Base-by-base conservation (phyloP, 2,329 filamentous ascomycete species). In the Huntiella moniliformis region DNA sequence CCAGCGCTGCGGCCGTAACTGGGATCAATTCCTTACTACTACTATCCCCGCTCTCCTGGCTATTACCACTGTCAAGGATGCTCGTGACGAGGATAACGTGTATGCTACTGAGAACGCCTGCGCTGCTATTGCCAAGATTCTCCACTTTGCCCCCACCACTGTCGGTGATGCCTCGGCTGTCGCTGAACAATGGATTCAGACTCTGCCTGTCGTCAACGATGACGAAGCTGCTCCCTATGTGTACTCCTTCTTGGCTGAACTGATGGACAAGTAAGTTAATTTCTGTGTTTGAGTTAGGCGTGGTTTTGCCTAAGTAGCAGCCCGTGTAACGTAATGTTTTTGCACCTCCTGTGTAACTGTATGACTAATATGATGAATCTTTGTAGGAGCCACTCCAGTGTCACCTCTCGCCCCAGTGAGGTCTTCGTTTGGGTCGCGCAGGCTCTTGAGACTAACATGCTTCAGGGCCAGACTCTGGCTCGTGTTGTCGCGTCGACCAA, bases 61-160 rank as follows among this genome's bases (percentile, higher is more conserved):
- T 58, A 82, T 84, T 40, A 85, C 79, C 4, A 79, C 82, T 56
- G 71, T 88, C 46, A 75, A 81, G 2, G 81, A 93, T 52, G 79
- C 88, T 4, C 77, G 91, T 52, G 79, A 75, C 41, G 91, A 96
- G 52, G 91, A 96, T 55, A 87, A 96, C 55, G 81, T 94, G 2
- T 98, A 93, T 58, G 91, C 91, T 2, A 96, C 91, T 1, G 91
- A 98, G 65, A 98, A 98, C 58, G 88, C 88, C 5, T 95, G 85
- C 54, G 88, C 91, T 37, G 86, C 85, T 53, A 91, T 98, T 56
- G 91, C 91, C 33, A 98, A 98, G 71, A 88, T 98, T 45, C 68
- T 98, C 52, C 86, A 94, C 59, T 95, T 79, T 66, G 95, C 93
- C 62, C 67, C 77, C 17, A 69, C 69, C 53, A 82, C 82, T 58